phyloP scores from a whole-genome alignment of 768 basidiomycete genomes.

The Leccinum rimulosum region DNA sequence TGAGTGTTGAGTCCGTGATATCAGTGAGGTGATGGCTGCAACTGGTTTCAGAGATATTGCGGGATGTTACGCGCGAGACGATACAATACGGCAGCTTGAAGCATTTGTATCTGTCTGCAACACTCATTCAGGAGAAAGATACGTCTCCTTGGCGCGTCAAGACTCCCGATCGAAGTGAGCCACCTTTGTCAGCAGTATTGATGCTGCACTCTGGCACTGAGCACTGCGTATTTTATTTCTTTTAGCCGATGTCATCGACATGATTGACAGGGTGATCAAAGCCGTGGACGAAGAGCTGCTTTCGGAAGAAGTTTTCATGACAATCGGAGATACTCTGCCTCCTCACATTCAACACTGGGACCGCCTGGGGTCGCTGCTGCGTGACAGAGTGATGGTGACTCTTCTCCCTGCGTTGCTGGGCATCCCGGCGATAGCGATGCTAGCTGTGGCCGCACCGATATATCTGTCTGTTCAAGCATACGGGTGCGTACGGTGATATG shows the following conservation, averaged over 20 bases:
- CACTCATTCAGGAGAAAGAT: not conserved
- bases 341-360: constrained; percentile 9
- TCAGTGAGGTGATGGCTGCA: not conserved
- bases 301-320: not conserved
- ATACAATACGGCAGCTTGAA: not conserved
- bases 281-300: not conserved
- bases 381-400: not conserved
- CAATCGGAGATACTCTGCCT: not conserved
- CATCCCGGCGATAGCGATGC: constrained; percentile 1
- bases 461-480: not conserved
- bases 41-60: not conserved
- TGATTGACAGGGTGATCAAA: not conserved
- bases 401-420: constrained; percentile 5
- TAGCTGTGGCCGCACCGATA: not conserved
- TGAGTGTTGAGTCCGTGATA: not conserved
- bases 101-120: not conserved
- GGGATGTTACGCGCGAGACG: not conserved
- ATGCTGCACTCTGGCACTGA: not conserved
- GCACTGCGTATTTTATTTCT: not conserved
- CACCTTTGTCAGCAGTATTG: not conserved
- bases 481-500: not conserved
- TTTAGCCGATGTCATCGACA: not conserved
- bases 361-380: constrained; percentile 3
- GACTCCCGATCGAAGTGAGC: not conserved
- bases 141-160: not conserved